Conservation (phyloP, 1,284 basidiomycete species). For the Puccinia hordei region DNA sequence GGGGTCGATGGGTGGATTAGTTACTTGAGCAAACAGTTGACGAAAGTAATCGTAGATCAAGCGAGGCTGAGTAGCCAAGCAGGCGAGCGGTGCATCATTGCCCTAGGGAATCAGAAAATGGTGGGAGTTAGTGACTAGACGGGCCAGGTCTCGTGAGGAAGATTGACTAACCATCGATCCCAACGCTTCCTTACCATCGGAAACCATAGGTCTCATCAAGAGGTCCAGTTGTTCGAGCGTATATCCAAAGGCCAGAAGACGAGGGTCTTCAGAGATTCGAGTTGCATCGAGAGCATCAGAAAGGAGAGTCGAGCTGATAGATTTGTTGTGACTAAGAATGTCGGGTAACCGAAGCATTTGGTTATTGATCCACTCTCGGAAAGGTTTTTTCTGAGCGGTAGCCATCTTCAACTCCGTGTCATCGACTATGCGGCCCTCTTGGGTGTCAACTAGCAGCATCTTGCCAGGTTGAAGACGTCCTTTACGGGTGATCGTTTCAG, state of each 20-base stretch:
- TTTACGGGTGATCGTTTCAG: slow-evolving; percentile 88
- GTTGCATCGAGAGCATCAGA: slow-evolving; percentile 68
- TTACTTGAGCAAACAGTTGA: slow-evolving; percentile 94
- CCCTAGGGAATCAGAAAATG: slow-evolving; percentile 61
- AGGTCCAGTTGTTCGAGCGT: slow-evolving; percentile 90
- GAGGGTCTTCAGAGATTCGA: slow-evolving; percentile 81
- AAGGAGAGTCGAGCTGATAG: slow-evolving; percentile 63
- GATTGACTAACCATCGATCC: slow-evolving; percentile 72
- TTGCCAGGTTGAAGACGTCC: slow-evolving; percentile 91
- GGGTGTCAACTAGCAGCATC: slow-evolving; percentile 92
- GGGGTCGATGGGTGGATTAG: slow-evolving; percentile 94
- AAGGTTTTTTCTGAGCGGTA: slow-evolving; percentile 84
- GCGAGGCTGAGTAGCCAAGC: slow-evolving; percentile 85
- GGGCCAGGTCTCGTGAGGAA: background rate
- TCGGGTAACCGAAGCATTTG: slow-evolving; percentile 81
- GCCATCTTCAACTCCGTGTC: slow-evolving; percentile 87
- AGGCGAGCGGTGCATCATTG: slow-evolving; percentile 89
- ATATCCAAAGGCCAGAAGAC: slow-evolving; percentile 85
- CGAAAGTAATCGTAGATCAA: slow-evolving; percentile 94
- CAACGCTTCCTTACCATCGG: slow-evolving; percentile 78
- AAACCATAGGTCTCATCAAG: slow-evolving; percentile 89
- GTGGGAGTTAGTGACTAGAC: too few relatives aligned
- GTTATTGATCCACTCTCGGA: slow-evolving; percentile 85
- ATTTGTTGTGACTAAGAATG: slow-evolving; percentile 70
- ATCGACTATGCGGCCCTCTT: slow-evolving; percentile 89